Percentiles rank a stretch among this genome's conserved stretches.
phyloP scores from a whole-genome alignment of 768 basidiomycete genomes.

The Russula emetica region DNA sequence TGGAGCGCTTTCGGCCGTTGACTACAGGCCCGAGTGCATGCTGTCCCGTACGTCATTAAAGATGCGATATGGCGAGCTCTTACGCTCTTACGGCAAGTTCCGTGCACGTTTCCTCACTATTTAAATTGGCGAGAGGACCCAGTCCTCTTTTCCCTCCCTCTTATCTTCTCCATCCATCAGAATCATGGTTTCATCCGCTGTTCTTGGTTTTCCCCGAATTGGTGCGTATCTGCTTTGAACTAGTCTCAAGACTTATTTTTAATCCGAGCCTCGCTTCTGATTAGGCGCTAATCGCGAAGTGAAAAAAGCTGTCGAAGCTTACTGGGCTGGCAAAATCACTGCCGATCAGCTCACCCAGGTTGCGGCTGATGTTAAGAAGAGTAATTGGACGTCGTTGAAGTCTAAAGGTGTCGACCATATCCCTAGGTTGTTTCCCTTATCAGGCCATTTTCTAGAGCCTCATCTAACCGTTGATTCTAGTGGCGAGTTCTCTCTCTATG shows the following conservation, averaged over 20 bases:
- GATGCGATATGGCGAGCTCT: not conserved
- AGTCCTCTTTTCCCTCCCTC: constrained; percentile 23
- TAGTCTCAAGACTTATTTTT: not conserved
- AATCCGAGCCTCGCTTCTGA: constrained; percentile 6
- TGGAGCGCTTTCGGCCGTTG: no score
- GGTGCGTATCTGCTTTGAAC: constrained; percentile 41
- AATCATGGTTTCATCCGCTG: constrained; percentile 72
- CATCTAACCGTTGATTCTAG: constrained; percentile 41
- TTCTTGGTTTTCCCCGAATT: constrained; percentile 91
- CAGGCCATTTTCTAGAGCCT: constrained; percentile 26
- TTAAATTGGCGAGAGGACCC: not conserved
- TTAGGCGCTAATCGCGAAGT: constrained; percentile 90
- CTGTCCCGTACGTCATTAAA: not conserved
- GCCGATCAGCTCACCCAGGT: constrained; percentile 84
- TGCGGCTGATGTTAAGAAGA: constrained; percentile 83
- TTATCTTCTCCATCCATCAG: constrained; percentile 29
- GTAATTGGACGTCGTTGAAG: constrained; percentile 85
- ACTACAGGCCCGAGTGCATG: no score
- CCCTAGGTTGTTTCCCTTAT: constrained; percentile 63
- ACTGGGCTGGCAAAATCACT: constrained; percentile 91
- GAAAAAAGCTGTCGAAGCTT: constrained; percentile 97
- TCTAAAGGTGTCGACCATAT: constrained; percentile 81
- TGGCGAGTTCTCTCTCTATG: constrained; percentile 97
- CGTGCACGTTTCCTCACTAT: constrained; percentile 20
- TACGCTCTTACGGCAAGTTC: constrained; percentile 21